Conservation (phyloP, 208 protist species). For the Wallacemonas collosoma region DNA sequence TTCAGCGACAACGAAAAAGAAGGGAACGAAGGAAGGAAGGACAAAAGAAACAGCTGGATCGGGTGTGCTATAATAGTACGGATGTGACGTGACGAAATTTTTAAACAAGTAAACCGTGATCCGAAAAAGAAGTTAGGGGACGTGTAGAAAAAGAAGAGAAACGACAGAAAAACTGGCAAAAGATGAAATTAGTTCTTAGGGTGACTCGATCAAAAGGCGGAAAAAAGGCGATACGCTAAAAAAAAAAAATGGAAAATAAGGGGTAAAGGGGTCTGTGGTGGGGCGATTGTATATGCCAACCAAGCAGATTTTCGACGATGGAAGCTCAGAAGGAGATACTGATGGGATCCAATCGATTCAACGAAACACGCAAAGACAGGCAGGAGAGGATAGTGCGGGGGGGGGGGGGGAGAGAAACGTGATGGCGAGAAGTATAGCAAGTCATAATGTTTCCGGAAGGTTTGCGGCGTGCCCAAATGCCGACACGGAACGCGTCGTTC, state of each 20-base stretch:
- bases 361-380: no score
- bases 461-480: no score
- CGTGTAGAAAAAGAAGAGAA: constrained; percentile 13
- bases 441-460: no score
- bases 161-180: neutral
- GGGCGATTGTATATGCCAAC: no score
- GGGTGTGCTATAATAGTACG: neutral
- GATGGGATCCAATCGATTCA: no score
- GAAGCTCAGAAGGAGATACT: no score
- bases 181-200: neutral
- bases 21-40: neutral
- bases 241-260: constrained; percentile 13
- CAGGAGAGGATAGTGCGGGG: no score
- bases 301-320: no score
- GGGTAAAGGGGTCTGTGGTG: neutral
- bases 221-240: constrained; percentile 14
- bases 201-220: neutral
- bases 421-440: no score
- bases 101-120: neutral
- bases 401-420: no score
- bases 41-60: constrained; percentile 7
- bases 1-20: neutral
- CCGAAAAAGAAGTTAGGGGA: constrained; percentile 12
- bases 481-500: no score
- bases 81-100: neutral